phyloP scores from a whole-genome alignment of 306 rosid genomes.

The Comarum palustre region DNA sequence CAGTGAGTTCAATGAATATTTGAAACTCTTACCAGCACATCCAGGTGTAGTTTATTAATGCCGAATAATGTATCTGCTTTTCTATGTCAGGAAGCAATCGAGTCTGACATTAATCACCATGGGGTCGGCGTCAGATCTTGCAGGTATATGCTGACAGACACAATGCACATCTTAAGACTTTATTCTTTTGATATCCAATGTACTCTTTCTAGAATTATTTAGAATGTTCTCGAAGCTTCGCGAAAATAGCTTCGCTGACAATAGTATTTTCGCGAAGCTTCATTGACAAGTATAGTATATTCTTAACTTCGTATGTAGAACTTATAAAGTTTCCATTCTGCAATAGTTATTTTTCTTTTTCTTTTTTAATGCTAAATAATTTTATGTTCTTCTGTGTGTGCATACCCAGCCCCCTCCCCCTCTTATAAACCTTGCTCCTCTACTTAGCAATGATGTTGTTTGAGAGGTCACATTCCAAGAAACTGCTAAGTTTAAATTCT shows the following conservation, averaged over 20 bases:
- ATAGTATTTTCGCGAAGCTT: slow-evolving; percentile 4
- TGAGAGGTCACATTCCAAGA: neutral
- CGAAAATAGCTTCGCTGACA: no score
- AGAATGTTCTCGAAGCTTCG: slow-evolving; percentile 1
- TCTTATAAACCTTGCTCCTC: neutral
- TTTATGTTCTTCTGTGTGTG: no score
- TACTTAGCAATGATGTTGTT: neutral
- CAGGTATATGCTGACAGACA: neutral
- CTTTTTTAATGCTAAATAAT: neutral
- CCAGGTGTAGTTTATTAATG: neutral
- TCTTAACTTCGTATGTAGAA: neutral
- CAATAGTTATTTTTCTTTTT: no score
- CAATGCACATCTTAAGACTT: neutral
- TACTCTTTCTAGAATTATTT: neutral
- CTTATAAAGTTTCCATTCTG: neutral
- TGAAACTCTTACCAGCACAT: neutral
- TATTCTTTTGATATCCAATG: neutral
- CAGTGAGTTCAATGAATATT: neutral
- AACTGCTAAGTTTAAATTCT: neutral
- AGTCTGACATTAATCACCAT: neutral
- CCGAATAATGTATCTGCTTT: neutral
- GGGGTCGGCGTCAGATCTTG: neutral
- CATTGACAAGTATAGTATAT: neutral
- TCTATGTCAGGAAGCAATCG: neutral
- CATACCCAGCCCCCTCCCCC: neutral